phyloP scores from a whole-genome alignment of 208 protist genomes.

The Entamoeba moshkovskii region DNA sequence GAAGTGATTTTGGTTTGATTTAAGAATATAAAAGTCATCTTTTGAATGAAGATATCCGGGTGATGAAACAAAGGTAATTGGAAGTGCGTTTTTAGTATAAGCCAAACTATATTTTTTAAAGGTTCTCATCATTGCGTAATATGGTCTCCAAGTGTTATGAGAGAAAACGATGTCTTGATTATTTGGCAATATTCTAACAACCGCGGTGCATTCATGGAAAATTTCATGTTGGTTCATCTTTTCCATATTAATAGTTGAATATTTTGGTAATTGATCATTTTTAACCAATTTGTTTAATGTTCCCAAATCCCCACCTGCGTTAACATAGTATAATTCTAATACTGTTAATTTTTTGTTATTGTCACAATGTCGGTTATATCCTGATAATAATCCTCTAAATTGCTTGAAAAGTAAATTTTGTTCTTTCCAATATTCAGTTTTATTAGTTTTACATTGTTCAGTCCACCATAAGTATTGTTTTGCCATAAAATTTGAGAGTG shows the following conservation, averaged over 20 bases:
- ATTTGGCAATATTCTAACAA: background rate
- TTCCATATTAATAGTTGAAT: background rate
- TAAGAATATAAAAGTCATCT: background rate
- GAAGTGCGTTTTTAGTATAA: background rate
- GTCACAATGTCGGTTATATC: background rate
- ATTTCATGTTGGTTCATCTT: background rate
- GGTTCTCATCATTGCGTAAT: background rate
- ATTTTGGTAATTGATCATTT: background rate
- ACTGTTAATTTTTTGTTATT: background rate
- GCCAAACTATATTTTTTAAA: background rate
- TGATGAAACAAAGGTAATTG: background rate
- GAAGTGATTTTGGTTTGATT: background rate
- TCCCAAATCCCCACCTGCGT: background rate
- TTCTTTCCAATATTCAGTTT: background rate
- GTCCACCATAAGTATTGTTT: background rate
- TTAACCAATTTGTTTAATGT: background rate
- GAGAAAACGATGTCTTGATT: background rate
- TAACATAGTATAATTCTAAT: background rate
- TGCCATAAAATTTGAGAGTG: background rate
- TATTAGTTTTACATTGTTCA: background rate
- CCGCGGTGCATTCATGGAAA: background rate
- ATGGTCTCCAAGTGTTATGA: background rate
- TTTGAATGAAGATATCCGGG: constrained; percentile 3
- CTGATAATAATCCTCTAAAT: background rate
- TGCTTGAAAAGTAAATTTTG: background rate